Percentiles rank a stretch among this genome's conserved stretches.
phyloP scores from a whole-genome alignment of 192 early-diverging fungal genomes.

The Podila epicladia region DNA sequence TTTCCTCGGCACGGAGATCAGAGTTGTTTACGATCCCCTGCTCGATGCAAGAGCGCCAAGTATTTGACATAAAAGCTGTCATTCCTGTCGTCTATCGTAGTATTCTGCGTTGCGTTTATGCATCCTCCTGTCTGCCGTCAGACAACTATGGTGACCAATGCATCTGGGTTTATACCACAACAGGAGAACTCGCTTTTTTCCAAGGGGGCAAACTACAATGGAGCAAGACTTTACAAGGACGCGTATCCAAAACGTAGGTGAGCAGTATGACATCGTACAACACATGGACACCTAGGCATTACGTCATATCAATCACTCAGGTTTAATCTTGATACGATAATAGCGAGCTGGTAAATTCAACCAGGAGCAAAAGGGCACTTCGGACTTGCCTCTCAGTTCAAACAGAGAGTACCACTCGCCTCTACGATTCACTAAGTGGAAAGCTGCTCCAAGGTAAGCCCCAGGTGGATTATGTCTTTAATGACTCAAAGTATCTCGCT shows the following conservation, averaged over 20 bases:
- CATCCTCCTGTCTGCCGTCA: background rate
- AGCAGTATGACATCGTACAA: background rate
- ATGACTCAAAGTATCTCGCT: background rate
- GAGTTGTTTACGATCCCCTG: too few relatives aligned
- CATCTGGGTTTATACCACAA: constrained; percentile 26
- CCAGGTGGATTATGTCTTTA: background rate
- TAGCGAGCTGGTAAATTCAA: background rate
- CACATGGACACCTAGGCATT: too few relatives aligned
- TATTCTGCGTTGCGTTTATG: background rate
- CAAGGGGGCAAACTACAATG: constrained; percentile 14
- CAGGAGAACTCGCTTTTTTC: constrained; percentile 19
- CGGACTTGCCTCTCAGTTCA: constrained; percentile 14
- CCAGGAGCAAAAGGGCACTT: background rate
- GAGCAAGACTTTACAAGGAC: constrained; percentile 1
- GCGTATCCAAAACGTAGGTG: constrained; percentile 11
- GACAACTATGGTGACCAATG: background rate
- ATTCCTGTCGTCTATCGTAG: too few relatives aligned
- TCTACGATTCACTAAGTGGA: constrained; percentile 14
- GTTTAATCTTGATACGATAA: too few relatives aligned
- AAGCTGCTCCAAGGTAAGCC: constrained; percentile 8
- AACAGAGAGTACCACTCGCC: background rate
- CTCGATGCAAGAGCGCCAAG: too few relatives aligned
- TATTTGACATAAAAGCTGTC: too few relatives aligned
- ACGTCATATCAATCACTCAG: too few relatives aligned
- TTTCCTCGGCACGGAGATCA: too few relatives aligned